phyloP scores from a whole-genome alignment of 352 stramenopile species.

The Globisporangium echinulatum region DNA sequence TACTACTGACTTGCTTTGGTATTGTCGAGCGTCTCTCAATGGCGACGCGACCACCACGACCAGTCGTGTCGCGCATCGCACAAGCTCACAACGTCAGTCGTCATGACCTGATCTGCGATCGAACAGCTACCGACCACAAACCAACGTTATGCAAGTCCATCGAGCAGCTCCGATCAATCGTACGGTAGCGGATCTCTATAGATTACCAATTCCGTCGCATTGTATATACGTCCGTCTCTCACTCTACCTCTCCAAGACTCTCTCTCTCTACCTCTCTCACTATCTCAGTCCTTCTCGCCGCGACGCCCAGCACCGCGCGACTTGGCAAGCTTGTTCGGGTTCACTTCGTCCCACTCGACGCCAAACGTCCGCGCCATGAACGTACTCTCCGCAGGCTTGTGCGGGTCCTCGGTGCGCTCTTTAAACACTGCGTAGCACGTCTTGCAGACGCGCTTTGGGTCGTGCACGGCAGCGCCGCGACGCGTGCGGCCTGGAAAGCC shows the following conservation, averaged over 20 bases:
- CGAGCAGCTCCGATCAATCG: no score
- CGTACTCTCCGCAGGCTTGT: conserved; percentile 49
- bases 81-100: no score
- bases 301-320: conserved; percentile 42
- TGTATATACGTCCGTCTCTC: not conserved
- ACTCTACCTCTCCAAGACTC: no score
- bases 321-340: conserved; percentile 73
- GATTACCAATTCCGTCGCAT: not conserved
- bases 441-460: conserved; percentile 80
- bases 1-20: no score
- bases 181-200: not conserved
- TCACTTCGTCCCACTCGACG: conserved; percentile 87
- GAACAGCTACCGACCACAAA: no score
- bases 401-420: conserved; percentile 60
- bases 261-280: not conserved
- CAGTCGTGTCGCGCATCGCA: no score
- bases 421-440: conserved; percentile 84
- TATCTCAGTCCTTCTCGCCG: conserved; percentile 32
- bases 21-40: no score
- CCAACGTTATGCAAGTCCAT: no score
- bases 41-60: no score
- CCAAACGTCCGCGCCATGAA: conserved; percentile 82
- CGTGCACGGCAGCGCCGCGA: conserved; percentile 50
- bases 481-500: conserved; percentile 71
- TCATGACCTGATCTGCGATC: no score